Percentiles rank a stretch among this genome's conserved stretches.
phyloP scores from a whole-genome alignment of 805 yeast species.

The Scheffersomyces amazonensis region DNA sequence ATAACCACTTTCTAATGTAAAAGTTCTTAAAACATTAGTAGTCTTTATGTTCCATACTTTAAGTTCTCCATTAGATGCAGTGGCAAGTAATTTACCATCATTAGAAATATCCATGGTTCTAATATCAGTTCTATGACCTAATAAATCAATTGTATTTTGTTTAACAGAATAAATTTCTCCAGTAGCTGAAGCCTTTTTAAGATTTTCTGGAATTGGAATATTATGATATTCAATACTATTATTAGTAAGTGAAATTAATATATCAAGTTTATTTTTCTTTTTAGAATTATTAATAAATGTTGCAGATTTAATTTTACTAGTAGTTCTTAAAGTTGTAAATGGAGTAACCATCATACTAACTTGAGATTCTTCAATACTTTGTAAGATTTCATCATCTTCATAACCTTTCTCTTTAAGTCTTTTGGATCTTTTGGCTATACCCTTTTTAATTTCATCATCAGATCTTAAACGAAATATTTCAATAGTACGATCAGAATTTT shows the following conservation, averaged over 20 bases:
- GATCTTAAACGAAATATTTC: slow-evolving; percentile 79
- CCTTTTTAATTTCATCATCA: slow-evolving; percentile 74
- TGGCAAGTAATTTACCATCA: slow-evolving; percentile 77
- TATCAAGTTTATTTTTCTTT: slow-evolving; percentile 43
- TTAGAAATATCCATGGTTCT: slow-evolving; percentile 84
- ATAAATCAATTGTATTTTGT: slow-evolving; percentile 60
- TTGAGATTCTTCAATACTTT: slow-evolving; percentile 40
- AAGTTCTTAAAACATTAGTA: slow-evolving; percentile 74
- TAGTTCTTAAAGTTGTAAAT: slow-evolving; percentile 63
- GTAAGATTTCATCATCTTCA: slow-evolving; percentile 51
- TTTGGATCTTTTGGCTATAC: slow-evolving; percentile 71
- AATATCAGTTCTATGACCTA: slow-evolving; percentile 89
- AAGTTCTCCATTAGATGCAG: slow-evolving; percentile 86
- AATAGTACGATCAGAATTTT: slow-evolving; percentile 75
- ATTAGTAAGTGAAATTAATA: slow-evolving; percentile 64
- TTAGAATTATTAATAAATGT: slow-evolving; percentile 57
- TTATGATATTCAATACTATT: slow-evolving; percentile 73
- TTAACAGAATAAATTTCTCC: slow-evolving; percentile 42
- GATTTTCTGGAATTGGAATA: slow-evolving; percentile 53
- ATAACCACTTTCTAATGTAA: slow-evolving; percentile 72
- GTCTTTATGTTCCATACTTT: slow-evolving; percentile 86
- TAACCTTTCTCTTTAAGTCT: slow-evolving; percentile 73
- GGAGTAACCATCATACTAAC: slow-evolving; percentile 64
- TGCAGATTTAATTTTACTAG: slow-evolving; percentile 60
- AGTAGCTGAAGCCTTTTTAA: slow-evolving; percentile 45